Conservation (phyloP, 2,329 filamentous ascomycete species). For the Teratosphaeria nubilosa region DNA sequence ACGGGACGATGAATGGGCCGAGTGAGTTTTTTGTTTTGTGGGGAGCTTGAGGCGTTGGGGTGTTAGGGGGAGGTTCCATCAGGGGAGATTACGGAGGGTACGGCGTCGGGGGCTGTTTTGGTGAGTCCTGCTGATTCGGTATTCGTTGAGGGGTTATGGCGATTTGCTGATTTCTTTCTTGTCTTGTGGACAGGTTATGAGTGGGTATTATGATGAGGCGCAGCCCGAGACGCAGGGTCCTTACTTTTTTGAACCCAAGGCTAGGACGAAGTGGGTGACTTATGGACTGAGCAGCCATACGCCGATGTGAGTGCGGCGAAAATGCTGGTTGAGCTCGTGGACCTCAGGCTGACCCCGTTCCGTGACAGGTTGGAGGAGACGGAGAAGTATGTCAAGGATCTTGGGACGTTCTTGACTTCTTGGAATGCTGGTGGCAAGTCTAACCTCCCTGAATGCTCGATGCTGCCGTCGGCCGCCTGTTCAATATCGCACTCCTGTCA, state of each 20-base stretch:
- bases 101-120: slow-evolving; percentile 21
- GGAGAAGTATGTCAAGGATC: slow-evolving; percentile 26
- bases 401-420: slow-evolving; percentile 23
- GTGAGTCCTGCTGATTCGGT: slow-evolving; percentile 15
- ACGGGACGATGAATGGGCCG: slow-evolving; percentile 25
- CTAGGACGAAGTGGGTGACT: slow-evolving; percentile 32
- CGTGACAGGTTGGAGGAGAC: slow-evolving; percentile 25
- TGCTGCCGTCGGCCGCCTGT: too few relatives aligned
- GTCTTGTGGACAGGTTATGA: slow-evolving; percentile 20
- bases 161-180: too few relatives aligned
- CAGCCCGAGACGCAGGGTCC: slow-evolving; percentile 26
- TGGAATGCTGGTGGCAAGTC: too few relatives aligned
- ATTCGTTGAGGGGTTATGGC: too few relatives aligned
- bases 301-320: slow-evolving; percentile 11
- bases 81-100: slow-evolving; percentile 29
- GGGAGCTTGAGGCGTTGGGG: slow-evolving; percentile 34
- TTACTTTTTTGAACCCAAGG: slow-evolving; percentile 28
- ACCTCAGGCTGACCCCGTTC: too few relatives aligned
- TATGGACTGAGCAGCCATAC: slow-evolving; percentile 26
- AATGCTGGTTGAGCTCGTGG: too few relatives aligned
- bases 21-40: slow-evolving; percentile 27
- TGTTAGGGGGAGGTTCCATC: slow-evolving; percentile 24
- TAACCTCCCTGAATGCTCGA: too few relatives aligned
- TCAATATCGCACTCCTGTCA: too few relatives aligned
- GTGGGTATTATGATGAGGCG: slow-evolving; percentile 34